Base-by-base conservation (phyloP, 768 basidiomycete genomes). In the Xerocomus potaroensis region DNA sequence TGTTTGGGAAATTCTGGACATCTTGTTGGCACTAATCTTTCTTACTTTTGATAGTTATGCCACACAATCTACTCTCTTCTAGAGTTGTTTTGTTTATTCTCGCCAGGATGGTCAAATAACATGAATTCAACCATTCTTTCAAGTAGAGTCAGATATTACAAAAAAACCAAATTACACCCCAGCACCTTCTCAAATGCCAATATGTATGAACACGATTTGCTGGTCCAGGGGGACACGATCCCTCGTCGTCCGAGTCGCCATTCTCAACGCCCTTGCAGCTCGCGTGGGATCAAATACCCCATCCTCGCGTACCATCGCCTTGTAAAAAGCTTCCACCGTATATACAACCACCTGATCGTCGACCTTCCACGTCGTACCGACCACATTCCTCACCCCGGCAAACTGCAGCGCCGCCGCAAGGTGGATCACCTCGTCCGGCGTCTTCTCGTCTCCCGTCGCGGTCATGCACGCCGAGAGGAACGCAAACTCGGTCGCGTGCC, bases 291-390 rank as follows among this genome's bases (percentile, higher is more conserved):
- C 57, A 30, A 56, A 49, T 12, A 36, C 26, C 60, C 26, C 60
- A 15, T 52, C 40, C 16, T 52, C 45, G 0, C 38, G 27, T 8
- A 55, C 45, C 50, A 60, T 55, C 34, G 36, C 47, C 12, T 45
- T 44, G 36, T 61, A 62, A 49, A 62, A 59, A 10, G 49, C 54
- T 23, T 40, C 32, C 9, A 58, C 48, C 3, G 21, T 59, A 19
- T 53, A 16, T 15, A 38, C 23, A 2, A 53, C 23, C 1, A 53
- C 51, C 12, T 33, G 16, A 32, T 66, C 67, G 0, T 55, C 50
- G 19, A 68, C 62, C 12, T 52, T 50, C 65, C 63, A 63, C 60
- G 61, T 59, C 34, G 66, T 68, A 33, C 59, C 67, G 9, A 68
- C 45, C 2, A 66, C 65, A 16, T 57, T 59, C 12, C 50, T 41